Conservation (phyloP, 2,329 filamentous ascomycete species). For the Fusarium nanum region DNA sequence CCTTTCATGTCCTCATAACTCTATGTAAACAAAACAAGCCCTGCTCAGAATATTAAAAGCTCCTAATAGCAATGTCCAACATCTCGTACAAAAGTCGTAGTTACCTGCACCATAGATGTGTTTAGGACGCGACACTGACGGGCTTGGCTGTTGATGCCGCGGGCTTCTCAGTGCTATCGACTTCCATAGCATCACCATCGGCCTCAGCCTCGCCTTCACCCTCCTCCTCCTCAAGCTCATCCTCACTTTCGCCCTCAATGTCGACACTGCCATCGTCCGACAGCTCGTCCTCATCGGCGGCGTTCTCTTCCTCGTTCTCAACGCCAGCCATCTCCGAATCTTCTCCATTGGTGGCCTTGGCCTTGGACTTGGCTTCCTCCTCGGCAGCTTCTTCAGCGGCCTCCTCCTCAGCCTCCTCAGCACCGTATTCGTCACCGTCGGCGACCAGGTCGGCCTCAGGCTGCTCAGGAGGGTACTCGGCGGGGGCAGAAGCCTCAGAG, state of each 20-base stretch:
- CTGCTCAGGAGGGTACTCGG: slow-evolving; percentile 97
- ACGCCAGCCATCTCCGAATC: slow-evolving; percentile 82
- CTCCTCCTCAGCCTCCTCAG: slow-evolving; percentile 84
- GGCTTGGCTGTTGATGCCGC: slow-evolving; percentile 50
- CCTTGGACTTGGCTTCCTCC: slow-evolving; percentile 58
- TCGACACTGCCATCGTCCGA: slow-evolving; percentile 83
- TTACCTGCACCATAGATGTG: background rate
- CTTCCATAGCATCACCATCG: slow-evolving; percentile 62
- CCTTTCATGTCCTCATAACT: slow-evolving; percentile 49
- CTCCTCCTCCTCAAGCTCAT: slow-evolving; percentile 77
- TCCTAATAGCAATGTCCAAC: slow-evolving; percentile 34
- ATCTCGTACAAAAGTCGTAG: slow-evolving; percentile 29
- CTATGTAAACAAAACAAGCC: slow-evolving; percentile 44
- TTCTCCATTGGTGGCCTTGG: slow-evolving; percentile 63
- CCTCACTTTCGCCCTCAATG: slow-evolving; percentile 80
- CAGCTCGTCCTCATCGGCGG: slow-evolving; percentile 72
- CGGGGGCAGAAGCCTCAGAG: slow-evolving; percentile 94
- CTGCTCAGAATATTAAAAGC: slow-evolving; percentile 34
- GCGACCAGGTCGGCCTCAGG: slow-evolving; percentile 89
- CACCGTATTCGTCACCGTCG: slow-evolving; percentile 91
- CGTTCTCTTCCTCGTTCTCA: slow-evolving; percentile 62
- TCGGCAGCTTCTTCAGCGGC: slow-evolving; percentile 66
- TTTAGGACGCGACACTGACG: slow-evolving; percentile 52
- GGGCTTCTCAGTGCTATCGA: slow-evolving; percentile 57
- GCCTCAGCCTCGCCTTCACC: slow-evolving; percentile 58